phyloP scores from a whole-genome alignment of 2,329 filamentous ascomycete species.

The Sporothrix luriei region DNA sequence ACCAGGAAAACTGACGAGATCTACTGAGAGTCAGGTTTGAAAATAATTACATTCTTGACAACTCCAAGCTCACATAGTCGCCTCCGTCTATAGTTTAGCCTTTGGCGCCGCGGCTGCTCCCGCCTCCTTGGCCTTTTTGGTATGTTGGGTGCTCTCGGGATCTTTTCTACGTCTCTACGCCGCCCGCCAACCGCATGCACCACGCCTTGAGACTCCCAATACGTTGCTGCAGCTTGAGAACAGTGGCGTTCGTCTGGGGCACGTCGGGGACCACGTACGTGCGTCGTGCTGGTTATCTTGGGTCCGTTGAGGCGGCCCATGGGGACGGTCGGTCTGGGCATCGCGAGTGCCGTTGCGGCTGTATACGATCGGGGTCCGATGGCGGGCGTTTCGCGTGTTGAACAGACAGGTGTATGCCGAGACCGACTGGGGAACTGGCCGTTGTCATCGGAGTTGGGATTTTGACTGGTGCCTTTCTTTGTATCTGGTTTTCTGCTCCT shows the following conservation, averaged over 20 bases:
- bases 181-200: slow-evolving; percentile 56
- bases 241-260: background rate
- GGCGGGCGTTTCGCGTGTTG: slow-evolving; percentile 1
- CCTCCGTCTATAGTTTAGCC: slow-evolving; percentile 2
- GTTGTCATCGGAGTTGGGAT: too few relatives aligned
- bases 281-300: slow-evolving; percentile 44
- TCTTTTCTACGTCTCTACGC: slow-evolving; percentile 56
- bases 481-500: background rate
- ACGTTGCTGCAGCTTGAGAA: background rate
- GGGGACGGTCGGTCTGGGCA: background rate
- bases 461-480: background rate
- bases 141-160: slow-evolving; percentile 48
- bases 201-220: slow-evolving; percentile 39
- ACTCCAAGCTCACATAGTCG: background rate
- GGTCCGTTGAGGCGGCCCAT: slow-evolving; percentile 50
- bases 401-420: slow-evolving; percentile 23
- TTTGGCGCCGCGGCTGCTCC: background rate
- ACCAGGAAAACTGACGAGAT: too few relatives aligned
- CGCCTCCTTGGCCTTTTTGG: slow-evolving; percentile 1
- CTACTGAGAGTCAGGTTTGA: too few relatives aligned
- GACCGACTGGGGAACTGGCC: slow-evolving; percentile 19
- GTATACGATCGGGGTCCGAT: slow-evolving; percentile 5
- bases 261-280: background rate
- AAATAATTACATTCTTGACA: background rate
- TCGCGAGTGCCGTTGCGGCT: slow-evolving; percentile 20